These are phyloP conservation scores for Sarcomyxa edulis DNA, from an alignment of 768 basidiomycete genomes.

Conservation along the genomic window DNA sequence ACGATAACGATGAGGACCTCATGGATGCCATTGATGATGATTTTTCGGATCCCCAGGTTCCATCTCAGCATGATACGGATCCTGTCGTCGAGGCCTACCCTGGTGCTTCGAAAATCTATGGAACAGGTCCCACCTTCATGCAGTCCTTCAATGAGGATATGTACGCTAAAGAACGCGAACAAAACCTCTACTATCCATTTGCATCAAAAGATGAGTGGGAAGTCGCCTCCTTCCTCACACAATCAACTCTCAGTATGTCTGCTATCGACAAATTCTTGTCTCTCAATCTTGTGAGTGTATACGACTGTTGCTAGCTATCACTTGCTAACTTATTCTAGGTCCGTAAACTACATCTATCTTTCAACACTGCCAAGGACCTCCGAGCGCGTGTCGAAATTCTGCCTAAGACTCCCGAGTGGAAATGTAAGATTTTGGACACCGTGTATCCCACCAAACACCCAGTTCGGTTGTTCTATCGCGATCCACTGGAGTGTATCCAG, in stretches of 20 bases:
- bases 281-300: slow-evolving; percentile 18
- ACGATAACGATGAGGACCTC: too few relatives aligned
- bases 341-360: too few relatives aligned
- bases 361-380: slow-evolving; percentile 12
- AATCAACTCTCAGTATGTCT: slow-evolving; percentile 21
- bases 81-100: slow-evolving; percentile 5
- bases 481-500: slow-evolving; percentile 20
- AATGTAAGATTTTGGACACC: slow-evolving; percentile 6
- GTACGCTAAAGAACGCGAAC: slow-evolving; percentile 11
- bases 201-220: slow-evolving; percentile 25
- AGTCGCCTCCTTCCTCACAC: slow-evolving; percentile 21
- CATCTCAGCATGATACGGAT: too few relatives aligned
- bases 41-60: too few relatives aligned
- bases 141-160: slow-evolving; percentile 20
- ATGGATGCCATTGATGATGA: too few relatives aligned
- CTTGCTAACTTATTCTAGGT: too few relatives aligned
- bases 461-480: slow-evolving; percentile 15
- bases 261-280: slow-evolving; percentile 21
- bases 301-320: too few relatives aligned
- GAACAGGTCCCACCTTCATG: slow-evolving; percentile 18
- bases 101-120: slow-evolving; percentile 7
- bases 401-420: slow-evolving; percentile 16
- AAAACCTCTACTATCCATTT: slow-evolving; percentile 27
- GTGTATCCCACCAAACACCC: slow-evolving; percentile 11
- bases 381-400: slow-evolving; percentile 11